These are phyloP conservation scores for Cicer yamashitae DNA, from an alignment of 306 rosid genomes.

Conservation along the genomic window DNA sequence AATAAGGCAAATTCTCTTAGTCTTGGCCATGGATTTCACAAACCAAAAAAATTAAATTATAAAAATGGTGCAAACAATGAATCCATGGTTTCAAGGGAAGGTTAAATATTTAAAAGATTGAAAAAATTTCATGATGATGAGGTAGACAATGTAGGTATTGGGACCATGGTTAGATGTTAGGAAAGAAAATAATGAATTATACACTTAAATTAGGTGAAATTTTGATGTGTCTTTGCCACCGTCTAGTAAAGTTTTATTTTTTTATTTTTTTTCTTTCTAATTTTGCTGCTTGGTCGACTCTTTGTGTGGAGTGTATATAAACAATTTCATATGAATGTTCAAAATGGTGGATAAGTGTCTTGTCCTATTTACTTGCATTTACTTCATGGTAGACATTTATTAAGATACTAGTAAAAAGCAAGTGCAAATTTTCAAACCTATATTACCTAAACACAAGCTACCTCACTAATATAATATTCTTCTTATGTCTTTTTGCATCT, in stretches of 20 bases:
- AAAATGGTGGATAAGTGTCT: slow-evolving; percentile 38
- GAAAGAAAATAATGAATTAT: slow-evolving; percentile 47
- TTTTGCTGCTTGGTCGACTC: slow-evolving; percentile 42
- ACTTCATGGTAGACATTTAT: slow-evolving; percentile 1
- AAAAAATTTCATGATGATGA: slow-evolving; percentile 14
- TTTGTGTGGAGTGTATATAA: slow-evolving; percentile 27
- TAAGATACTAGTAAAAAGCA: neutral
- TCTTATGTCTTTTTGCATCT: neutral
- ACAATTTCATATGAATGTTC: slow-evolving; percentile 14
- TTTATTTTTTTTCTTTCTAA: neutral
- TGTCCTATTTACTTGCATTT: slow-evolving; percentile 45
- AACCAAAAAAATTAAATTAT: neutral
- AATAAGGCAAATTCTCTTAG: slow-evolving; percentile 57
- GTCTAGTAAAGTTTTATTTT: neutral
- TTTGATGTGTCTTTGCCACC: slow-evolving; percentile 42
- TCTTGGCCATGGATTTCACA: slow-evolving; percentile 48
- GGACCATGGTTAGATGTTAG: slow-evolving; percentile 44
- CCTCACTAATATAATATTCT: slow-evolving; percentile 7
- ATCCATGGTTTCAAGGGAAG: slow-evolving; percentile 15
- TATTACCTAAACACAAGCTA: slow-evolving; percentile 13
- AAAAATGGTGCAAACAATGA: slow-evolving; percentile 29
- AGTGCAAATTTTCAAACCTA: slow-evolving; percentile 33
- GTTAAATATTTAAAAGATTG: slow-evolving; percentile 32
- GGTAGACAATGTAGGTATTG: slow-evolving; percentile 13
- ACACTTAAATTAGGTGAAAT: slow-evolving; percentile 53